Evolutionary conservation across 2,329 filamentous ascomycete species (phyloP).

Genomic region (Macrophomina pseudophaseolina): DNA sequence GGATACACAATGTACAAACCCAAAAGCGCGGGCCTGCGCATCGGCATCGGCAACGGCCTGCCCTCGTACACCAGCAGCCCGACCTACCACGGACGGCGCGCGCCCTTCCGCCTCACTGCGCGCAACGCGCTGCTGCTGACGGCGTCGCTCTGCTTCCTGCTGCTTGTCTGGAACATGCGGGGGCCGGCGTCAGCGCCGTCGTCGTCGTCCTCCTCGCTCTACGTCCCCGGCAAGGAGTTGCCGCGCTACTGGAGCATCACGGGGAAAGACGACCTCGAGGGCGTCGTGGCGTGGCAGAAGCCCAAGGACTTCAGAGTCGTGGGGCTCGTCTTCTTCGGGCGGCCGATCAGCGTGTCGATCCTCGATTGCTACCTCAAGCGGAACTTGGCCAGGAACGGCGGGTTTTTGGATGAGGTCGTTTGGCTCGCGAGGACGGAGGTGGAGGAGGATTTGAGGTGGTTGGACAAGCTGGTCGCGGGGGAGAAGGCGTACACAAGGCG

Average conservation of each 20-base stretch:
- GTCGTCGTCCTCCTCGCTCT: background rate
- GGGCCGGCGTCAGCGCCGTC: background rate
- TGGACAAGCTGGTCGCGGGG: constrained; percentile 39
- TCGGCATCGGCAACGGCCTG: constrained; percentile 13
- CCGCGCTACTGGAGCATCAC: constrained; percentile 51
- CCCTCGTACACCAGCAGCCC: constrained; percentile 9
- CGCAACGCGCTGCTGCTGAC: constrained; percentile 15
- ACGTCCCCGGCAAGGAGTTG: constrained; percentile 1
- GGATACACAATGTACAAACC: background rate
- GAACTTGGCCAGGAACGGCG: constrained; percentile 47
- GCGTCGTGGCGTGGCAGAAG: constrained; percentile 36
- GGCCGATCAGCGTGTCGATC: constrained; percentile 42
- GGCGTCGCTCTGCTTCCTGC: constrained; percentile 11
- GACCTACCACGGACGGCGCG: background rate
- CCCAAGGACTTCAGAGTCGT: constrained; percentile 44
- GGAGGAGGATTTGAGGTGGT: constrained; percentile 43
- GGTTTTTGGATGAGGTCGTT: constrained; percentile 50
- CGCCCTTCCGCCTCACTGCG: constrained; percentile 12
- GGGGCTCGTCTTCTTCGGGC: constrained; percentile 47
- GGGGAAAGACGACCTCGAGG: constrained; percentile 37
- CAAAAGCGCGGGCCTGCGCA: constrained; percentile 10
- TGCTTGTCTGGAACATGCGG: constrained; percentile 24
- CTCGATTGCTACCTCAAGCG: constrained; percentile 50
- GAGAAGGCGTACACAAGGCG: constrained; percentile 38
- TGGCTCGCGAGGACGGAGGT: constrained; percentile 49